Base-by-base conservation (phyloP, 345 rosid genomes). In the Clausena lansium region DNA sequence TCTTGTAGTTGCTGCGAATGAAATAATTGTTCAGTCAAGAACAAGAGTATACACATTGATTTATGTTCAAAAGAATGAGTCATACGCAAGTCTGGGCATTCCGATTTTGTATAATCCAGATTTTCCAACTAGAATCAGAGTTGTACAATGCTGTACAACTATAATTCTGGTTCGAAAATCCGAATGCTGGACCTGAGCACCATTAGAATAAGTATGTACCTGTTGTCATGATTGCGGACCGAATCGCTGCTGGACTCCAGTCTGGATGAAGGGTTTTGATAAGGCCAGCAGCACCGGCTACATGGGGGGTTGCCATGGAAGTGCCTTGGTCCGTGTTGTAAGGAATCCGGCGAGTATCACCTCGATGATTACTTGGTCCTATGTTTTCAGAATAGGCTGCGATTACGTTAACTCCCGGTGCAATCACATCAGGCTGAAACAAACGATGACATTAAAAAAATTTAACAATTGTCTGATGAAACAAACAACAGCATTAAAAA, bases 221-320 rank as follows among this genome's bases (percentile, higher is more conserved):
- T 0, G 91, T 76, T 2, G 91, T 90, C 89, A 88, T 84, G 74
- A 88, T 81, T 2, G 91, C 88, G 0, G 90, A 87, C 79, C 39
- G 75, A 32, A 86, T 84, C 3, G 90, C 86, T 1, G 92, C 85
- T 1, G 91, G 86, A 50, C 87, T 87, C 92, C 91, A 87, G 47
- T 81, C 41, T 0, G 87, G 91, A 66, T 89, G 77, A 30, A 87
- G 76, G 5, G 82, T 76, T 80, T 80, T 89, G 65, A 91, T 84
- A 10, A 89, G 91, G 52, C 89, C 91, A 17, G 62, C 89, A 41
- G 87, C 72, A 10, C 90, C 88, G 25, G 91, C 36, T 24, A 91
- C 88, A 74, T 84, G 90, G 57, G 92, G 92, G 62, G 89, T 83
- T 17, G 91, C 79, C 90, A 87, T 89, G 28, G 94, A 87, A 60